Conservation (phyloP, 768 basidiomycete species). For the Agaricus blazei region DNA sequence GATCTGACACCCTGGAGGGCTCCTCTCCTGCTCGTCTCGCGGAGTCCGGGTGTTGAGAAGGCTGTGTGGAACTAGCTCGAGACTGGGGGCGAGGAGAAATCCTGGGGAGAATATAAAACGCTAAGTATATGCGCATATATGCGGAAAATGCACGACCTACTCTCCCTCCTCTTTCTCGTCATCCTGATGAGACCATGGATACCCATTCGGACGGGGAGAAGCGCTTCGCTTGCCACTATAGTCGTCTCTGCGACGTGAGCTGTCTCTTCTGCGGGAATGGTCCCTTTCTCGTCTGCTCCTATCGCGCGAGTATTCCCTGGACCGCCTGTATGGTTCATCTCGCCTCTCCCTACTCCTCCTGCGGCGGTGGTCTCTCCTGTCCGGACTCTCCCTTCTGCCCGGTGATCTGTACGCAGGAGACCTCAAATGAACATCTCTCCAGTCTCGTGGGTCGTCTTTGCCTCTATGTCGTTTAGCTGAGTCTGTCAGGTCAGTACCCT, state of each 20-base stretch:
- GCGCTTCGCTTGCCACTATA: slow-evolving; percentile 20
- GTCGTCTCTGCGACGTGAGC: slow-evolving; percentile 6
- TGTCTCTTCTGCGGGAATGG: slow-evolving; percentile 3
- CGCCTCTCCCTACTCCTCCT: slow-evolving; percentile 31
- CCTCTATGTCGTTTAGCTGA: slow-evolving; percentile 53
- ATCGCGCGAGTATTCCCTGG: slow-evolving; percentile 14
- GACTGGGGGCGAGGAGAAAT: slow-evolving; percentile 51
- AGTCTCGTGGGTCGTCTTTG: slow-evolving; percentile 53
- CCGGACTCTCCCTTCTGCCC: slow-evolving; percentile 30
- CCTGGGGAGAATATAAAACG: slow-evolving; percentile 28
- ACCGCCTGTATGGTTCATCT: slow-evolving; percentile 9
- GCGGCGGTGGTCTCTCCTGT: slow-evolving; percentile 24
- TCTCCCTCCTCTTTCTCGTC: slow-evolving; percentile 89
- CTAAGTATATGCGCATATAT: slow-evolving; percentile 3
- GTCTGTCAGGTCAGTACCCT: slow-evolving; percentile 40
- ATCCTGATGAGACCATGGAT: slow-evolving; percentile 23
- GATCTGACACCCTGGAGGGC: slow-evolving; percentile 1
- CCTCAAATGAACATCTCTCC: slow-evolving; percentile 65
- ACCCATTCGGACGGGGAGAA: slow-evolving; percentile 19
- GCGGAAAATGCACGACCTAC: slow-evolving; percentile 56
- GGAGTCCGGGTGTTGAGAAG: slow-evolving; percentile 8
- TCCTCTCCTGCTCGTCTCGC: slow-evolving; percentile 11
- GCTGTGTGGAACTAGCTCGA: not conserved
- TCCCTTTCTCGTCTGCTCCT: slow-evolving; percentile 19
- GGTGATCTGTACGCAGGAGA: slow-evolving; percentile 25